These are phyloP conservation scores for Colletotrichum brevisporum DNA, from an alignment of 2,329 filamentous ascomycete genomes.

Conservation along the genomic window DNA sequence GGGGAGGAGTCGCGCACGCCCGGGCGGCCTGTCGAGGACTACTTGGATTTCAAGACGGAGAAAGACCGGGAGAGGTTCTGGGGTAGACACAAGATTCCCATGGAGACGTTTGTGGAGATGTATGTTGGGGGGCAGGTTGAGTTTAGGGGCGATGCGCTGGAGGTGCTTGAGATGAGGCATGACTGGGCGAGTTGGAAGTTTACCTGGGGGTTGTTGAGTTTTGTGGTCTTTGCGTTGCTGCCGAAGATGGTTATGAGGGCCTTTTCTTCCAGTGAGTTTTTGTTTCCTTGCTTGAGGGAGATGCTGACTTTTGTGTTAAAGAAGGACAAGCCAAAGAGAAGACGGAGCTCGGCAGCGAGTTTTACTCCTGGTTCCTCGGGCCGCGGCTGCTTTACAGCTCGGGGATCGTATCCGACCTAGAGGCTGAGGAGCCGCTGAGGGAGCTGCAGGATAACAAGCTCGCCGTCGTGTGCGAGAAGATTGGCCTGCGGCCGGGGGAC, in stretches of 20 bases:
- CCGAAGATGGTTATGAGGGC: background rate
- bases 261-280: background rate
- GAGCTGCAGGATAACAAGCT: conserved; percentile 93
- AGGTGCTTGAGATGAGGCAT: conserved; percentile 86
- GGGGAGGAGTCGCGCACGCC: conserved; percentile 87
- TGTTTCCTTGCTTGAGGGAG: background rate
- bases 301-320: background rate
- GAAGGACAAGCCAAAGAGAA: conserved; percentile 59
- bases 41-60: conserved; percentile 77
- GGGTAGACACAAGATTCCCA: conserved; percentile 79
- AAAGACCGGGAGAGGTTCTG: conserved; percentile 70
- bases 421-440: conserved; percentile 84
- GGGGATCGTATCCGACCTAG: conserved; percentile 84
- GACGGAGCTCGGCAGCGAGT: conserved; percentile 85
- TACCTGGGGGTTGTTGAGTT: background rate
- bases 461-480: conserved; percentile 89
- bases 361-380: conserved; percentile 93
- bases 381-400: conserved; percentile 95
- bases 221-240: background rate
- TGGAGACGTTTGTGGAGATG: conserved; percentile 91
- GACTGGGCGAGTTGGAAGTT: conserved; percentile 75
- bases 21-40: conserved; percentile 84
- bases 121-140: conserved; percentile 91
- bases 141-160: conserved; percentile 87
- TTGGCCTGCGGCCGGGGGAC: conserved; percentile 80